Evolutionary conservation across 2,329 filamentous ascomycete species (phyloP).

Genomic region (Periconia sp.): DNA sequence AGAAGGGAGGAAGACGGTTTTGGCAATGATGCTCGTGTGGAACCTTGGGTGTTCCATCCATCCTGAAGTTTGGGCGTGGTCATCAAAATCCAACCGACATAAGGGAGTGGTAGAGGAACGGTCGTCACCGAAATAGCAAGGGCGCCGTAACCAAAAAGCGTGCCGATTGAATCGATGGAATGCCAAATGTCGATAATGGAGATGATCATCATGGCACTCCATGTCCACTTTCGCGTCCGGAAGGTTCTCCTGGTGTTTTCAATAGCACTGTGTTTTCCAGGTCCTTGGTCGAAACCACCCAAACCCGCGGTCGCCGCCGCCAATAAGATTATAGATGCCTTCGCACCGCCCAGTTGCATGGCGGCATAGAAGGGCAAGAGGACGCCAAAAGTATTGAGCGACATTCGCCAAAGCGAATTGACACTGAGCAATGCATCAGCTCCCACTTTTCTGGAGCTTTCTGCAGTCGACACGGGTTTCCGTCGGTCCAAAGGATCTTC

Average conservation of each 20-base stretch:
- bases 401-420: slow-evolving; percentile 20
- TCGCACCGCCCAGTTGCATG: slow-evolving; percentile 56
- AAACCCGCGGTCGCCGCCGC: slow-evolving; percentile 51
- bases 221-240: slow-evolving; percentile 40
- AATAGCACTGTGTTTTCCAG: slow-evolving; percentile 34
- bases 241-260: slow-evolving; percentile 37
- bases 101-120: slow-evolving; percentile 53
- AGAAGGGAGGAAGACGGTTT: slow-evolving; percentile 40
- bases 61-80: slow-evolving; percentile 24
- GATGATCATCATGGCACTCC: slow-evolving; percentile 36
- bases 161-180: slow-evolving; percentile 18
- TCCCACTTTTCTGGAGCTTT: slow-evolving; percentile 11
- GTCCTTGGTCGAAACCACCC: slow-evolving; percentile 31
- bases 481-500: slow-evolving; percentile 38
- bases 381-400: slow-evolving; percentile 44
- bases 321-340: slow-evolving; percentile 56
- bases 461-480: slow-evolving; percentile 29
- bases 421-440: slow-evolving; percentile 11
- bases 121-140: slow-evolving; percentile 50
- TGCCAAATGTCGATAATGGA: slow-evolving; percentile 37
- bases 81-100: slow-evolving; percentile 33
- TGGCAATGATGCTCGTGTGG: slow-evolving; percentile 28
- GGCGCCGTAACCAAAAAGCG: slow-evolving; percentile 51
- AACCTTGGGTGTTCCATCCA: slow-evolving; percentile 22
- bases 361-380: slow-evolving; percentile 59